phyloP scores from a whole-genome alignment of 805 yeast species.

The Vanderwaltozyma verrucispora region DNA sequence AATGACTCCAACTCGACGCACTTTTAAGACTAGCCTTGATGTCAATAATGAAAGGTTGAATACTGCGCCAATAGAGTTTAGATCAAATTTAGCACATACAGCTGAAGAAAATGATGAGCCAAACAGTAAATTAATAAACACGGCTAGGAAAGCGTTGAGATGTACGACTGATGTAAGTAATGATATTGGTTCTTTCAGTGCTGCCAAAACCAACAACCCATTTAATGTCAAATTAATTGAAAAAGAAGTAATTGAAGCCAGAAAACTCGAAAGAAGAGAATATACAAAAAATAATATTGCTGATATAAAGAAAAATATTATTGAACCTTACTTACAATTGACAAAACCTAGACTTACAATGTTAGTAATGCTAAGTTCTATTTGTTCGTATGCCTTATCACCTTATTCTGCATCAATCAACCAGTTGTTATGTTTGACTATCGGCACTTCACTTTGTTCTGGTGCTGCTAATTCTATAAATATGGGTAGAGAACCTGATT shows the following conservation, averaged over 20 bases:
- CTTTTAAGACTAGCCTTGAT: not conserved
- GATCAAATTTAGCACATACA: conserved; percentile 23
- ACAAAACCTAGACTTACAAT: conserved; percentile 85
- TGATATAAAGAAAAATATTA: conserved; percentile 29
- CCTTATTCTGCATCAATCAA: conserved; percentile 70
- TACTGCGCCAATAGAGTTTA: conserved; percentile 31
- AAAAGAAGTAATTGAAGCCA: conserved; percentile 6
- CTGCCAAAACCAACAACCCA: conserved; percentile 30
- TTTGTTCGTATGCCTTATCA: conserved; percentile 87
- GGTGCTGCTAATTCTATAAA: conserved; percentile 95
- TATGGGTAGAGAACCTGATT: conserved; percentile 93
- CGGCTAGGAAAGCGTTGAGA: conserved; percentile 27
- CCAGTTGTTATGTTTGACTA: conserved; percentile 60
- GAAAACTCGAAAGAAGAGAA: conserved; percentile 5
- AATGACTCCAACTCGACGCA: not conserved
- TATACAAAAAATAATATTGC: conserved; percentile 2
- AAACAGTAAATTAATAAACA: conserved; percentile 7
- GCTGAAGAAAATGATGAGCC: no score
- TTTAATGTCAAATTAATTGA: conserved; percentile 43
- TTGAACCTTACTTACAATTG: conserved; percentile 63
- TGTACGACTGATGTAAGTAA: conserved; percentile 25
- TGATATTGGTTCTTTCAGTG: no score
- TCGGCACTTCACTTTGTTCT: conserved; percentile 80
- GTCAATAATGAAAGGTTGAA: conserved; percentile 12
- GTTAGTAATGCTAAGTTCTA: conserved; percentile 80